These are phyloP conservation scores for Adenanthera pavonina DNA, from an alignment of 306 rosid genomes.

Conservation along the genomic window DNA sequence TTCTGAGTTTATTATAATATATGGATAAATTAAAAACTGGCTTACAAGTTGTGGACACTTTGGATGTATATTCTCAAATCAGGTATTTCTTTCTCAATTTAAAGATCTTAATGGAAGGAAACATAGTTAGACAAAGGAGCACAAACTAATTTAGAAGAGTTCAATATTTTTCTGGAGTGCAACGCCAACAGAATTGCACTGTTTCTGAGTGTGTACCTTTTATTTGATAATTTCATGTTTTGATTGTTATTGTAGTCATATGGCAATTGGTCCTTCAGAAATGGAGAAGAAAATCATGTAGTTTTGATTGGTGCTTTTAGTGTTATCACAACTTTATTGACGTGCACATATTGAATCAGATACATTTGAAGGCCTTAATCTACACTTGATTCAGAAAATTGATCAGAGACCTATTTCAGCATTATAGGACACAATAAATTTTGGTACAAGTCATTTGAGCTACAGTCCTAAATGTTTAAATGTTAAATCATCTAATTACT, in stretches of 20 bases:
- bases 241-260: not conserved
- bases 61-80: not conserved
- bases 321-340: not conserved
- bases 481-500: not conserved
- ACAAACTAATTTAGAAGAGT: not conserved
- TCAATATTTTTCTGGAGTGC: not conserved
- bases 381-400: not conserved
- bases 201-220: not conserved
- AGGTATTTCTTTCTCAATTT: not conserved
- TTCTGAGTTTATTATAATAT: not conserved
- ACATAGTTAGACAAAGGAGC: not conserved
- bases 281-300: not conserved
- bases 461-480: not conserved
- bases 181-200: not conserved
- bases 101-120: not conserved
- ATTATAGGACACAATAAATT: not conserved
- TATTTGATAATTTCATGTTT: not conserved
- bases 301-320: not conserved
- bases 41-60: not conserved
- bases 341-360: not conserved
- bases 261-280: not conserved
- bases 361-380: not conserved
- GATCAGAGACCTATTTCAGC: not conserved
- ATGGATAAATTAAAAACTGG: not conserved
- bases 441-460: not conserved